These are phyloP conservation scores for Verticillium klebahnii DNA, from an alignment of 2,329 filamentous ascomycete genomes.

Conservation along the genomic window DNA sequence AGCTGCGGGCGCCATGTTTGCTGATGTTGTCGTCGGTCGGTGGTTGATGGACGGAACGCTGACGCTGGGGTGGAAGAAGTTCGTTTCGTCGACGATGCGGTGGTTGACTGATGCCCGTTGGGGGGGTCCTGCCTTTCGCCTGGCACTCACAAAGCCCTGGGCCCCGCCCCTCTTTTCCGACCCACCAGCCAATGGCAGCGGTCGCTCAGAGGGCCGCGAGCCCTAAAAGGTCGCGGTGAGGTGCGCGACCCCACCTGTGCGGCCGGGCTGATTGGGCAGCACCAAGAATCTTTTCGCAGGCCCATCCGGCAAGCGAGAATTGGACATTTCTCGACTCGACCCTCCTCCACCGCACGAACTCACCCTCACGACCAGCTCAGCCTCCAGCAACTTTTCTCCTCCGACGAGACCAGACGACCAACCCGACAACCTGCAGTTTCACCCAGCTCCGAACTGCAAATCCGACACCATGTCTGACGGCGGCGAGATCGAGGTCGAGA, in stretches of 20 bases:
- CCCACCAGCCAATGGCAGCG: background rate
- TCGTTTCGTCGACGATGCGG: background rate
- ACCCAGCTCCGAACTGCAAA: constrained; percentile 11
- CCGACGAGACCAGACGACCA: constrained; percentile 4
- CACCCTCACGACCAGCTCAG: constrained; percentile 1
- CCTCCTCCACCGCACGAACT: constrained; percentile 1
- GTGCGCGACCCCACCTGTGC: background rate
- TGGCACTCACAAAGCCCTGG: background rate
- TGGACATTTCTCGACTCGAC: constrained; percentile 1
- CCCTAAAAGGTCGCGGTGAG: background rate
- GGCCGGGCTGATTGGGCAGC: background rate
- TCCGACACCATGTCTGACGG: constrained; percentile 77
- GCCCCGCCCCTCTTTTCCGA: background rate
- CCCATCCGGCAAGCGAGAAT: background rate
- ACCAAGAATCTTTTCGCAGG: background rate
- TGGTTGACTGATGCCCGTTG: background rate
- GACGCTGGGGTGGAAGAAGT: background rate
- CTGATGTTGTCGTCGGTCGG: constrained; percentile 2
- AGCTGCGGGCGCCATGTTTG: constrained; percentile 34
- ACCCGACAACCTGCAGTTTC: constrained; percentile 12
- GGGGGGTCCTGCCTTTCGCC: background rate
- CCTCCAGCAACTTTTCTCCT: constrained; percentile 2
- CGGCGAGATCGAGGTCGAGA: constrained; percentile 91
- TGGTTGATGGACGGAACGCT: background rate
- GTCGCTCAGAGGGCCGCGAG: background rate